Evolutionary conservation across 768 basidiomycete species (phyloP).

Genomic region (Suillus spraguei): DNA sequence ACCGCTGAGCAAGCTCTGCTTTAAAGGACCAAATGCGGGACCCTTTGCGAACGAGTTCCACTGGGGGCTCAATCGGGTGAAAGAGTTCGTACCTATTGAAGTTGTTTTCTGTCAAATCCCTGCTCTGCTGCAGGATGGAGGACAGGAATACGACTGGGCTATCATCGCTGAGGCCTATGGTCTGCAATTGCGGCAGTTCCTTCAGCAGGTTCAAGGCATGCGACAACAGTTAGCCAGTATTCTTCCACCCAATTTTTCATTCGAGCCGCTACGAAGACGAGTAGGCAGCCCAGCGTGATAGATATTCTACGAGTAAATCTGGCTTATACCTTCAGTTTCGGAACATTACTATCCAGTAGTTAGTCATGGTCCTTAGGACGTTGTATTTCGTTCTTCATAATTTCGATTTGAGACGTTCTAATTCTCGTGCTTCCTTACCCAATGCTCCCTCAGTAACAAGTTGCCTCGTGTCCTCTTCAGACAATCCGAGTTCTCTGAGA

Average conservation of each 20-base stretch:
- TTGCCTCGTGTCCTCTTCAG: conserved; percentile 37
- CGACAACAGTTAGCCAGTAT: conserved; percentile 34
- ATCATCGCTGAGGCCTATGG: conserved; percentile 32
- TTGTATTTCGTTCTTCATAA: conserved; percentile 20
- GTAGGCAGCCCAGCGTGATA: conserved; percentile 26
- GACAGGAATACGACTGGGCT: conserved; percentile 31
- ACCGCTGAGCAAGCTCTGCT: conserved; percentile 25
- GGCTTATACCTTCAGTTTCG: background rate
- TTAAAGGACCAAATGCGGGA: conserved; percentile 34
- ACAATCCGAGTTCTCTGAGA: conserved; percentile 53
- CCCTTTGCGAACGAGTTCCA: conserved; percentile 31
- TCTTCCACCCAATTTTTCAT: conserved; percentile 34
- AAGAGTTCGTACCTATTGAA: conserved; percentile 29
- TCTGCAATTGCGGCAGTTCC: conserved; percentile 31
- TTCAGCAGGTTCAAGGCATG: conserved; percentile 32
- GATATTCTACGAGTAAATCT: background rate
- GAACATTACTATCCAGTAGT: background rate
- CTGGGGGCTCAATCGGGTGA: conserved; percentile 30
- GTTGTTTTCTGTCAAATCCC: conserved; percentile 23
- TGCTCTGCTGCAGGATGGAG: conserved; percentile 28
- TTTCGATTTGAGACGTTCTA: conserved; percentile 26
- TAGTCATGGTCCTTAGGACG: background rate
- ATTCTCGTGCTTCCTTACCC: conserved; percentile 34
- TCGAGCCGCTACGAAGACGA: conserved; percentile 34
- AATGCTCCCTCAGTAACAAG: conserved; percentile 53